Evolutionary conservation across 208 protist genomes (phyloP).

Genomic region (Leishmania amazonensis): DNA sequence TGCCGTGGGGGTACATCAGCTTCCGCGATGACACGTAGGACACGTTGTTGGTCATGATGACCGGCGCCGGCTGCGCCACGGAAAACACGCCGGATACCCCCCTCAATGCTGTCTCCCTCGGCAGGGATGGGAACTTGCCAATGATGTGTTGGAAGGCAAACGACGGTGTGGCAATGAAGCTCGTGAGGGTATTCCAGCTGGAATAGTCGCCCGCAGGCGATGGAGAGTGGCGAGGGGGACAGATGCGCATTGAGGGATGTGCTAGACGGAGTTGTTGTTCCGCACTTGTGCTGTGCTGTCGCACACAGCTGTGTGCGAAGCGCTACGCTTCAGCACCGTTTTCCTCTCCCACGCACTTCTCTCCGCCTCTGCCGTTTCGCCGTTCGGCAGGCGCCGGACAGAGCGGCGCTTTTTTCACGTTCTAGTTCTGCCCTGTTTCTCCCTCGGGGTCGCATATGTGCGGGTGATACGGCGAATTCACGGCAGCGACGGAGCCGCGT

Average conservation of each 20-base stretch:
- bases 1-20: slow-evolving; percentile 40
- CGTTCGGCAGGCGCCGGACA: neutral
- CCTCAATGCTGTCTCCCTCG: slow-evolving; percentile 23
- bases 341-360: no score
- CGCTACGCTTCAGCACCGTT: no score
- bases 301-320: neutral
- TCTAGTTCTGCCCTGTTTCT: neutral
- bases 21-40: slow-evolving; percentile 65
- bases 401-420: neutral
- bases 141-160: slow-evolving; percentile 43
- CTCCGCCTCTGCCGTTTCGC: no score
- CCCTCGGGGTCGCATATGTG: neutral
- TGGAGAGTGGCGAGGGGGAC: neutral
- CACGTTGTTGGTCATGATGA: slow-evolving; percentile 37
- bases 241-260: neutral
- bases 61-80: slow-evolving; percentile 46
- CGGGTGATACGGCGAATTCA: neutral
- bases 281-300: neutral
- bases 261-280: neutral
- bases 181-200: slow-evolving; percentile 34
- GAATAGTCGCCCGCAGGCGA: neutral
- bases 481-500: neutral
- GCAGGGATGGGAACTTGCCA: slow-evolving; percentile 33
- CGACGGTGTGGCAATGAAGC: slow-evolving; percentile 41
- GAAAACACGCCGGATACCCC: slow-evolving; percentile 33